Conservation (phyloP, 2,329 filamentous ascomycete species). For the Coniella vitis region DNA sequence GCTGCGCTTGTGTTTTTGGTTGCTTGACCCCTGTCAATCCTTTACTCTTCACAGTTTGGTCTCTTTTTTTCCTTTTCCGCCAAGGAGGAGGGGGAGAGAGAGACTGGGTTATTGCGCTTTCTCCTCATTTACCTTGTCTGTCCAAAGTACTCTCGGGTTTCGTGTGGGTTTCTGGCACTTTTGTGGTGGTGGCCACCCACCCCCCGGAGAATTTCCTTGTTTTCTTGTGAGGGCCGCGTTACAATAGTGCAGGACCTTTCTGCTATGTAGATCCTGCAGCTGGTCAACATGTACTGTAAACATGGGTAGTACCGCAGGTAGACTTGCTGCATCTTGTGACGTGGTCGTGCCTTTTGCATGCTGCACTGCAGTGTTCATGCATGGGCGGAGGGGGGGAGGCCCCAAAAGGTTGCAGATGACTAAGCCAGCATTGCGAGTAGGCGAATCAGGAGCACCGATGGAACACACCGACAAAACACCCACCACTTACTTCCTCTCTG, state of each 20-base stretch:
- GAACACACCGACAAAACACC: conserved; percentile 8
- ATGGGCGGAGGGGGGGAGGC: no score
- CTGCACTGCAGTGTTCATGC: conserved; percentile 2
- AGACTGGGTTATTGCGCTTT: not conserved
- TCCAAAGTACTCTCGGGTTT: not conserved
- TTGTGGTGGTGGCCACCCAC: not conserved
- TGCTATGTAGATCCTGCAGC: no score
- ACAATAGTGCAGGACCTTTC: not conserved
- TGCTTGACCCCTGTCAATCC: no score
- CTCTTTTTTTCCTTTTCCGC: not conserved
- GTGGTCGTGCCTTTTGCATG: conserved; percentile 5
- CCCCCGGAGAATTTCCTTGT: not conserved
- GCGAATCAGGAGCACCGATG: conserved; percentile 2
- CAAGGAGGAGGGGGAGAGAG: no score
- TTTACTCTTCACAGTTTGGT: not conserved
- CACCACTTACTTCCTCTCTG: not conserved
- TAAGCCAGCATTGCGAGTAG: not conserved
- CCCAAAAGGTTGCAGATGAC: not conserved
- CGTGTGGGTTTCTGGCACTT: not conserved
- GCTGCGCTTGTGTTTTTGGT: not conserved
- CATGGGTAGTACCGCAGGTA: no score
- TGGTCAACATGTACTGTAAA: no score
- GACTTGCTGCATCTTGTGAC: not conserved
- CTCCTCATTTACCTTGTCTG: no score
- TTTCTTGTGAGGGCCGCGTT: not conserved